These are phyloP conservation scores for Cinnamomum micranthum DNA, from an alignment of 164 flowering plant genomes.

Conservation along the genomic window DNA sequence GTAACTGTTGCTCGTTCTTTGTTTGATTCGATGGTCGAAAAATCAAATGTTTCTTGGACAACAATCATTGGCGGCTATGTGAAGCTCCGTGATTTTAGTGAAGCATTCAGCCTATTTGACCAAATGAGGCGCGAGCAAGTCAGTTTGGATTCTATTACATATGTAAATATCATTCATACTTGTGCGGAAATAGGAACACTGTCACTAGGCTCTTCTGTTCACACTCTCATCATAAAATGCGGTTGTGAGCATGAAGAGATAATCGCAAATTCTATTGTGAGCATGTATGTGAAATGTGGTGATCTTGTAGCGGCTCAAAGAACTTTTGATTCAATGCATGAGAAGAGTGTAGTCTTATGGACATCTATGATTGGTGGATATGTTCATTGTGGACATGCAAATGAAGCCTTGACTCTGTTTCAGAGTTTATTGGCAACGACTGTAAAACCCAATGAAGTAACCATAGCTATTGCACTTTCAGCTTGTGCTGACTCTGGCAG, in stretches of 20 bases:
- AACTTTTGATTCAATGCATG: constrained; percentile 19
- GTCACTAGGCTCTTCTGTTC: constrained; percentile 24
- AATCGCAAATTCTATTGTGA: constrained; percentile 22
- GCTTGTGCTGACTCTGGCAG: constrained; percentile 47
- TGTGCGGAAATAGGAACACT: constrained; percentile 19
- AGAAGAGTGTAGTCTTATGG: constrained; percentile 30
- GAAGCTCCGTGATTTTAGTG: constrained; percentile 16
- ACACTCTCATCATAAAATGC: constrained; percentile 27
- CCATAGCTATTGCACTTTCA: constrained; percentile 27
- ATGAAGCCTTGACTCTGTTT: constrained; percentile 32
- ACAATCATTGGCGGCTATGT: constrained; percentile 28
- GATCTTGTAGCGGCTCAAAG: constrained; percentile 25
- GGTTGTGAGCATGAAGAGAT: constrained; percentile 24
- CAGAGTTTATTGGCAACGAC: constrained; percentile 15
- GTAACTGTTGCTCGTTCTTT: constrained; percentile 23
- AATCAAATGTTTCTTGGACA: constrained; percentile 36
- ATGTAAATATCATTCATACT: constrained; percentile 18
- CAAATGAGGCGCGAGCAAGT: constrained; percentile 19
- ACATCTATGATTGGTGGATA: constrained; percentile 41
- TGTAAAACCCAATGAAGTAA: constrained; percentile 29
- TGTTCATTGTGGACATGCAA: constrained; percentile 25
- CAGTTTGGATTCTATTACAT: constrained; percentile 19
- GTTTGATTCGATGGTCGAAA: constrained; percentile 26
- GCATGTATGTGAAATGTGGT: constrained; percentile 32
- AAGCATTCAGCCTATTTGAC: constrained; percentile 22